Percentiles rank a stretch among this genome's conserved stretches.
Evolutionary conservation across 305 asterid genomes (phyloP).

Genomic region (Stenogyne calaminthoides): DNA sequence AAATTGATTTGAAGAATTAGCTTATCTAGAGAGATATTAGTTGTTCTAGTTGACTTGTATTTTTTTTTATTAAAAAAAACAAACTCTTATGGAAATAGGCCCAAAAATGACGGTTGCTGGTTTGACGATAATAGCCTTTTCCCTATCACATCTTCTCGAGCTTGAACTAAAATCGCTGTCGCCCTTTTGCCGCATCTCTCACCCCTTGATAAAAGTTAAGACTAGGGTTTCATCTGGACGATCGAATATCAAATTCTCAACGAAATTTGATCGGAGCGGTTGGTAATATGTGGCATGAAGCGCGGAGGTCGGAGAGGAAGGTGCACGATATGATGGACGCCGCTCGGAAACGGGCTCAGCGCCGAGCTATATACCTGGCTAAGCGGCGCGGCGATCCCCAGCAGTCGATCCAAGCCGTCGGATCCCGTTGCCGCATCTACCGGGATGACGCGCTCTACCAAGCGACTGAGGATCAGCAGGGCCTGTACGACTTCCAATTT

Average conservation of each 20-base stretch:
- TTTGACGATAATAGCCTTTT: neutral
- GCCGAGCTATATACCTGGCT: slow-evolving; percentile 92
- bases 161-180: neutral
- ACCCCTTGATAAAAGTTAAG: neutral
- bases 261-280: slow-evolving; percentile 19
- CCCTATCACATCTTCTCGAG: neutral
- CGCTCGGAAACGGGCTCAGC: slow-evolving; percentile 97
- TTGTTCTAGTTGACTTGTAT: too few species aligned
- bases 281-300: slow-evolving; percentile 92
- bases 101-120: too few species aligned
- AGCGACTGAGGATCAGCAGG: slow-evolving; percentile 90
- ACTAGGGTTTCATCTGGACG: slow-evolving; percentile 35
- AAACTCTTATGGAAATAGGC: too few species aligned
- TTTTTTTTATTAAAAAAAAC: too few species aligned
- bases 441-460: slow-evolving; percentile 91
- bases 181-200: neutral
- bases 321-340: slow-evolving; percentile 99
- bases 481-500: slow-evolving; percentile 55
- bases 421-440: slow-evolving; percentile 76
- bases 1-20: too few species aligned
- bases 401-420: slow-evolving; percentile 90
- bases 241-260: neutral
- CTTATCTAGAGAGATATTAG: too few species aligned
- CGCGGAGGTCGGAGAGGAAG: slow-evolving; percentile 92
- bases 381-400: slow-evolving; percentile 98